Evolutionary conservation across 306 rosid genomes (phyloP).

Genomic region (Delonix regia): DNA sequence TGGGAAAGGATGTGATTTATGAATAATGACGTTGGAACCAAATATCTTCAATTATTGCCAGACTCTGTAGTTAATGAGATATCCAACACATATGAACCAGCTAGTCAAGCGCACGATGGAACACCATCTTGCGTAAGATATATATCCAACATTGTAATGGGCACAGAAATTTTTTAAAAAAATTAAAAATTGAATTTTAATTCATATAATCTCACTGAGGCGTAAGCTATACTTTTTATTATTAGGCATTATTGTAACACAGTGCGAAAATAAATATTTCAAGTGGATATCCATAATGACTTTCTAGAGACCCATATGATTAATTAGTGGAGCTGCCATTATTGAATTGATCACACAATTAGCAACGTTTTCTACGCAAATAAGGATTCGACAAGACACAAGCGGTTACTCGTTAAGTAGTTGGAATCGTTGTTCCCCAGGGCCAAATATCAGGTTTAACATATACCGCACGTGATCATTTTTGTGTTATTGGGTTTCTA

Average conservation of each 20-base stretch:
- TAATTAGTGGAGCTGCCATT: background rate
- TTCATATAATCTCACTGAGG: background rate
- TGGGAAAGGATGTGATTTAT: background rate
- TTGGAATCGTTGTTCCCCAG: slow-evolving; percentile 2
- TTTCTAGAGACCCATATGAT: background rate
- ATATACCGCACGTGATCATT: background rate
- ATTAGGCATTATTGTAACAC: background rate
- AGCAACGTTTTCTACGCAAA: background rate
- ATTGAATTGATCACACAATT: background rate
- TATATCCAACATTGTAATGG: background rate
- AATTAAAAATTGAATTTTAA: background rate
- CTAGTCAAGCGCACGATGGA: background rate
- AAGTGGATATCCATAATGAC: background rate
- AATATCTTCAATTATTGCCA: slow-evolving; percentile 22
- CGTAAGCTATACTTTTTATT: background rate
- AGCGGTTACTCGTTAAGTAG: slow-evolving; percentile 11
- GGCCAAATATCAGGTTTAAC: background rate
- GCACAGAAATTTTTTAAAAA: too few species aligned
- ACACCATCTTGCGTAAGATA: background rate
- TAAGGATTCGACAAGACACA: background rate
- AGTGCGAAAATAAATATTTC: background rate
- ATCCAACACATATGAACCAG: background rate
- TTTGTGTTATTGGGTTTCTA: background rate
- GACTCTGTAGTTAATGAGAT: background rate
- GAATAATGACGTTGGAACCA: slow-evolving; percentile 5